Conservation (phyloP, 208 protist species). For the Strigomonas galati region DNA sequence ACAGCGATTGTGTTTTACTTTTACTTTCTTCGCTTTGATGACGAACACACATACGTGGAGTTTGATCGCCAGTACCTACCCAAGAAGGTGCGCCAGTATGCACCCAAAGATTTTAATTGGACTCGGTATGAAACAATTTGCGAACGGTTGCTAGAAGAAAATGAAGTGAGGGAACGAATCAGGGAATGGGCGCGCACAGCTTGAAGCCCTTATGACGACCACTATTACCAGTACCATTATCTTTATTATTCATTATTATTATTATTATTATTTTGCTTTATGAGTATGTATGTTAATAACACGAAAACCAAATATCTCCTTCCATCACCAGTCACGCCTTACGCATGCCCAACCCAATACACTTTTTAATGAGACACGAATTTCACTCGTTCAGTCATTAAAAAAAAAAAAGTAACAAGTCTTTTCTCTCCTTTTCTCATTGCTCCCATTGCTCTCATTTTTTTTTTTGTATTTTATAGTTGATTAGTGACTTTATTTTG, state of each 20-base stretch:
- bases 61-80: conserved; percentile 56
- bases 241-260: background rate
- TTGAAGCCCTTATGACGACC: background rate
- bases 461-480: background rate
- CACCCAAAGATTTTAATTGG: conserved; percentile 73
- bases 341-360: no score
- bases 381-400: no score
- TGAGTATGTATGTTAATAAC: no score
- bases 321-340: no score
- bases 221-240: background rate
- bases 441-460: background rate
- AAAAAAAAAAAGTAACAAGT: background rate
- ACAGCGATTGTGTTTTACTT: conserved; percentile 67
- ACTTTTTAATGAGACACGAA: no score
- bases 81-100: conserved; percentile 52
- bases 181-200: conserved; percentile 34
- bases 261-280: conserved; percentile 4
- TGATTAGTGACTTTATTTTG: no score
- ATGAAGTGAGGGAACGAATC: conserved; percentile 31
- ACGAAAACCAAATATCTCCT: no score
- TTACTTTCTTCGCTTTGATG: conserved; percentile 53
- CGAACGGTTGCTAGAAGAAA: conserved; percentile 37
- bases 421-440: conserved; percentile 4
- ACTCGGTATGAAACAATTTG: conserved; percentile 44
- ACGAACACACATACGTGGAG: conserved; percentile 46